Base-by-base conservation (phyloP, 441 rosid genomes). In the Aquilaria agallochum region DNA sequence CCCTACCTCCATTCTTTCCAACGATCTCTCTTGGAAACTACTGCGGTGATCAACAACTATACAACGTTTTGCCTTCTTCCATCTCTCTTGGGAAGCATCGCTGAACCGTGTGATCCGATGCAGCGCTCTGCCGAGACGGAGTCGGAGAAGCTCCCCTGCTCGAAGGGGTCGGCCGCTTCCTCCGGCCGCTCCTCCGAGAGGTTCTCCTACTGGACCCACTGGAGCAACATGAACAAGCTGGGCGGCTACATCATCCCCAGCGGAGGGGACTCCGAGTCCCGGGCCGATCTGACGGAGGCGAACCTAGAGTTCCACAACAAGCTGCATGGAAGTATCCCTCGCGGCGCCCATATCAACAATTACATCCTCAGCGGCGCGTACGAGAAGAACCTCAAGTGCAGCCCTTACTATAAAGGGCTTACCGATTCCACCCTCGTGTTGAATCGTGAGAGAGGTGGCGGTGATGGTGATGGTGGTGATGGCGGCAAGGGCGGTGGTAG, bases 371-470 rank as follows among this genome's bases (percentile, higher is more conserved):
- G 5, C 8, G 11, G 2, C 1, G 56, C 31, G 27, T 53, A 59
- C 20, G 57, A 53, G 31, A 70, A 50, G 71, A 70, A 80, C 62
- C 58, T 58, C 3, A 73, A 62, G 50, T 80, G 80, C 62, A 81
- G 85, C 47, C 85, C 85, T 11, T 81, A 81, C 55, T 81, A 78
- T 50, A 78, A 69, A 47, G 86, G 81, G 4, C 83, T 78, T 40
- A 72, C 73, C 6, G 83, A 81, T 56, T 53, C 72, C 9, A 63
- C 86, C 30, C 81, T 78, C 10, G 12, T 34, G 53, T 46, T 74
- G 31, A 67, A 49, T 45, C 70, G 80, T 0, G 71, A 63, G 33
- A 70, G 53, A 52, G 31, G 9, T 32, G 11, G 56, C 27, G 5
- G 67, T 7, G 51, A 53, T 31, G 58, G 53, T 31, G 30, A 13